Evolutionary conservation across 1,284 basidiomycete genomes (phyloP).

Genomic region (Tilletia walkeri): DNA sequence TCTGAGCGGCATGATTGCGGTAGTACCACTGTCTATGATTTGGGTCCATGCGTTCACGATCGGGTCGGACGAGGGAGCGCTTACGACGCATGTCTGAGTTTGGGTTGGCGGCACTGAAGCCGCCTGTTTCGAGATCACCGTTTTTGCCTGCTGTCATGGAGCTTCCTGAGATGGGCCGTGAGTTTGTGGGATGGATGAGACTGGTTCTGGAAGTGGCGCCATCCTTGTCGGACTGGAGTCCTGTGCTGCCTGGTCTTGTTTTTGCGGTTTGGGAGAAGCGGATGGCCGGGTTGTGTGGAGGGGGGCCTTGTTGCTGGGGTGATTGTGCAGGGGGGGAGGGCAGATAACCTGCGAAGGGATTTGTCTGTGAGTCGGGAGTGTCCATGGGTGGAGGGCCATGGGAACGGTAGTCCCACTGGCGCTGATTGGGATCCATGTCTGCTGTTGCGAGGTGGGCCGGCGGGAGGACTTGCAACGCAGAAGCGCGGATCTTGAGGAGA

Average conservation of each 20-base stretch:
- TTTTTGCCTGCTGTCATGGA: not conserved
- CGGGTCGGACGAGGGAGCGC: slow-evolving; percentile 88
- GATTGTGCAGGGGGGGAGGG: too few species aligned
- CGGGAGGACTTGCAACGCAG: too few species aligned
- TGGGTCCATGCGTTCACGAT: slow-evolving; percentile 94
- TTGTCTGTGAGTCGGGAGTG: too few species aligned
- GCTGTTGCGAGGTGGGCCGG: too few species aligned
- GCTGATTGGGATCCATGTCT: too few species aligned
- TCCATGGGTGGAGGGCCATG: too few species aligned
- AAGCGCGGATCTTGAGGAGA: too few species aligned
- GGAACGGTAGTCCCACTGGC: too few species aligned
- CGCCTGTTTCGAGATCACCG: not conserved
- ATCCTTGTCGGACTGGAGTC: not conserved
- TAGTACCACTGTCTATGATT: slow-evolving; percentile 94
- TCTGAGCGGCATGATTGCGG: slow-evolving; percentile 78
- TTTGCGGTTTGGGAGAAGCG: not conserved
- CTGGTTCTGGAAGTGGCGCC: slow-evolving; percentile 11
- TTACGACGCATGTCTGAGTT: slow-evolving; percentile 66
- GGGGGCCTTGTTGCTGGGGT: not conserved
- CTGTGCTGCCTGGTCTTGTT: not conserved
- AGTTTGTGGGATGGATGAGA: slow-evolving; percentile 5
- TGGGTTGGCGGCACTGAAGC: slow-evolving; percentile 21
- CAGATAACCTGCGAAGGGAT: too few species aligned
- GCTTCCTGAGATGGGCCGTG: slow-evolving; percentile 15
- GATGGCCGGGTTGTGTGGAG: not conserved